phyloP scores from a whole-genome alignment of 179 eudicot species.

The Beta lomatogona region DNA sequence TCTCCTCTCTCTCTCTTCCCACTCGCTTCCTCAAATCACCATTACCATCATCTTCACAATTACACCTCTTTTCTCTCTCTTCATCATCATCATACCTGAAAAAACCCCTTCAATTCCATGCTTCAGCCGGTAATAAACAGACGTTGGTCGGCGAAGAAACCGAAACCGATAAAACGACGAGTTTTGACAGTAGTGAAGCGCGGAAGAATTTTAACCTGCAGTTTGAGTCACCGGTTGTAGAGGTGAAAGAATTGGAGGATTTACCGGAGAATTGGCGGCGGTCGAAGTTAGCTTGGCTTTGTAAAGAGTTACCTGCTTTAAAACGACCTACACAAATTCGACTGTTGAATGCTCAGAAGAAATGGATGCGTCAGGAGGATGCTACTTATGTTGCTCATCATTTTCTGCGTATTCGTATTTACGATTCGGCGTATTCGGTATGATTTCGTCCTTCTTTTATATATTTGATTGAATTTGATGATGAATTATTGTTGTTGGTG shows the following conservation, averaged over 20 bases:
- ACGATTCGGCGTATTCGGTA: constrained; percentile 84
- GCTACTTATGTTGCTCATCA: constrained; percentile 75
- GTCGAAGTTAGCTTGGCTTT: constrained; percentile 87
- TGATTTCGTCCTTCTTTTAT: background rate
- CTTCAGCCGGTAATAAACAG: constrained; percentile 5
- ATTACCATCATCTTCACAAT: background rate
- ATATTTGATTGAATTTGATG: background rate
- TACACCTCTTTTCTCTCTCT: background rate
- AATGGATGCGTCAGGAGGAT: constrained; percentile 85
- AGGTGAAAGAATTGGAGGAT: constrained; percentile 72
- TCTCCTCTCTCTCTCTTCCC: constrained; percentile 10
- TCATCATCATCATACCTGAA: background rate
- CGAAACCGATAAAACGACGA: background rate
- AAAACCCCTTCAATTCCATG: background rate
- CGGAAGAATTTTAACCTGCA: constrained; percentile 24
- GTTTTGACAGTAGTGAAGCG: constrained; percentile 39
- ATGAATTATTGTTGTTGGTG: no score
- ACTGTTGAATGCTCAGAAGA: constrained; percentile 71
- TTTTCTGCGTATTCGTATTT: constrained; percentile 77
- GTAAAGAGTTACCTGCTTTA: constrained; percentile 80
- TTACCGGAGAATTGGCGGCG: constrained; percentile 92
- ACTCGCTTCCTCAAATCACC: no score
- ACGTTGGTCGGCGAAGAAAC: constrained; percentile 43
- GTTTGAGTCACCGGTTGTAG: constrained; percentile 44
- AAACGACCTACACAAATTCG: constrained; percentile 56